Base-by-base conservation (phyloP, 257 asterid species). In the Solanum sparsipilum region DNA sequence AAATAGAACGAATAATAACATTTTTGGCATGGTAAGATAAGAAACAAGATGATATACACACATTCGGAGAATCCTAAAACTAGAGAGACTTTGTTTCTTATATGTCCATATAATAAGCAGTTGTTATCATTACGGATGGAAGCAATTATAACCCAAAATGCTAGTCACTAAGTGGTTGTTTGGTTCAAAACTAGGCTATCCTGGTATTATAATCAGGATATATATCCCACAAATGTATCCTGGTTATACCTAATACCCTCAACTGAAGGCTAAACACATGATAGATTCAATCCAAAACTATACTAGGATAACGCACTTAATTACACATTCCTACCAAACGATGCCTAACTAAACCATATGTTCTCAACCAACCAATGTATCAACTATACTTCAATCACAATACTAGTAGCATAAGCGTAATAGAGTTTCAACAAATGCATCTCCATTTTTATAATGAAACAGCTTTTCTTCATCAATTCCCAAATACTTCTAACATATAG, bases 1-100 rank as follows among this genome's bases (percentile, higher is more conserved):
- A 90, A 39, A 88, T 72, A 82, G 85, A n/a, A 85, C 23, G 65
- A 84, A 68, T 21, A 35, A 15, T 58, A 27, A 88, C 83, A 83
- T 7, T 10, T 21, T 1, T 76, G 3, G 31, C 38, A 52, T 35
- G 32, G 34, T 12, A 82, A 82, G 12, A 9, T 48, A 82, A 48
- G 6, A 48, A 1, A 3, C 29, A 46, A 27, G 36, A 79, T 0
- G 38, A 79, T n/a, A 79, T 13, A 41, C 16, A 25, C n/a, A 79
- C 1, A 16, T 3, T 18, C 35, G 4, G 44, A 82, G 16, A 82
- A 82, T 48, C 70, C 85, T 48, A 81, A 1, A 44, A 81, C 68
- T 81, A 9, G 60, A 27, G n/a, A 79, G 13, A 9, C 41, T 27
- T 5, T 39, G 1, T 79, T 79, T 5, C 68, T 81, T 81, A 46